These are phyloP conservation scores for Ophiorrhiza pumila DNA, from an alignment of 257 asterid species.

Conservation along the genomic window DNA sequence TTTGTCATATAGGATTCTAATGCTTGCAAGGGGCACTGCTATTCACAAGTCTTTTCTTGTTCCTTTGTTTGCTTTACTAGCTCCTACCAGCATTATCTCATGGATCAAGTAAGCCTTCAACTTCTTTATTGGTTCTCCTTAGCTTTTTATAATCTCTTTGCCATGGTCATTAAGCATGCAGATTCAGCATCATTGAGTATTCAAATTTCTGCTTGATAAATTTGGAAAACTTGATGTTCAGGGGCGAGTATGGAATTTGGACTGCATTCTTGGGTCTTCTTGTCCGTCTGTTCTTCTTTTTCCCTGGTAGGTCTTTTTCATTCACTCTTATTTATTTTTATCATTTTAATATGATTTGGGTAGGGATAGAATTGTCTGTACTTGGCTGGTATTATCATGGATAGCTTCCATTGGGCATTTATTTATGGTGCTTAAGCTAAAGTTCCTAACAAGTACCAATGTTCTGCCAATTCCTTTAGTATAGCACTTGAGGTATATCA, in stretches of 20 bases:
- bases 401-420: too few relatives aligned
- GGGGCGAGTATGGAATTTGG: constrained; percentile 97
- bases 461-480: too few relatives aligned
- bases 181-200: not conserved
- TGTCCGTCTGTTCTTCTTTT: constrained; percentile 75
- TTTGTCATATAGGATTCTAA: constrained; percentile 54
- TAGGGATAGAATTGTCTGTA: not conserved
- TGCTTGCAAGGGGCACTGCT: constrained; percentile 77
- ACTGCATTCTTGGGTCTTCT: constrained; percentile 89
- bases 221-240: constrained; percentile 29
- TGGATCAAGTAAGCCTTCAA: constrained; percentile 70
- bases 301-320: constrained; percentile 55
- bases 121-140: not conserved
- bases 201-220: not conserved
- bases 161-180: not conserved
- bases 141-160: not conserved
- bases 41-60: constrained; percentile 83
- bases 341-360: not conserved
- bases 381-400: too few relatives aligned
- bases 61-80: constrained; percentile 77
- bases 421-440: too few relatives aligned
- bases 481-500: not conserved
- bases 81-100: constrained; percentile 66
- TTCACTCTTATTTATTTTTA: not conserved
- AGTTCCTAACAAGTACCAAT: too few relatives aligned